phyloP scores from a whole-genome alignment of 1,284 basidiomycete species.

The Ustilago bromivora region DNA sequence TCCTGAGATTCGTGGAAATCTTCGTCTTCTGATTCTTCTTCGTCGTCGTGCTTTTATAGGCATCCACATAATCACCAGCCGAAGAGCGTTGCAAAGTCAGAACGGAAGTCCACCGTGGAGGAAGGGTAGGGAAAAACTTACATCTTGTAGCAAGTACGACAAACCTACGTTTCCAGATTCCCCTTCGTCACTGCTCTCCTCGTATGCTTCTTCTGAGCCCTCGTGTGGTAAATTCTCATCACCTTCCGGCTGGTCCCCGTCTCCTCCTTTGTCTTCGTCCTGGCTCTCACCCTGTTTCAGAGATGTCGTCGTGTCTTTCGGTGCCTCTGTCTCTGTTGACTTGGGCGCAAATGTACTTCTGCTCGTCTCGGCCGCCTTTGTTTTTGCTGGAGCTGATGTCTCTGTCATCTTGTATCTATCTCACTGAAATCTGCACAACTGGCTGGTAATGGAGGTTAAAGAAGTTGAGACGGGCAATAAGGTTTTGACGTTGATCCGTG shows the following conservation, averaged over 20 bases:
- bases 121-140: conserved; percentile 9
- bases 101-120: background rate
- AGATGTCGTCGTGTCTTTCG: background rate
- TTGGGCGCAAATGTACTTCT: background rate
- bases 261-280: background rate
- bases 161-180: conserved; percentile 21
- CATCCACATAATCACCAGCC: background rate
- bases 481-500: conserved; percentile 6
- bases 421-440: background rate
- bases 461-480: background rate
- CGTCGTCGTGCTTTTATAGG: conserved; percentile 20
- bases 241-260: background rate
- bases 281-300: background rate
- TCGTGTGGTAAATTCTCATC: conserved; percentile 1
- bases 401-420: conserved; percentile 9
- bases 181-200: conserved; percentile 8
- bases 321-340: background rate
- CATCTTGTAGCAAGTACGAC: conserved; percentile 40
- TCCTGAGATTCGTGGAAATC: conserved; percentile 38
- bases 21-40: conserved; percentile 38
- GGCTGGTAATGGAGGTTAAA: background rate
- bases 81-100: background rate
- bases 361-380: background rate
- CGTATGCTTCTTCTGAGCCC: conserved; percentile 10
- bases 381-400: background rate